Base-by-base conservation (phyloP, 2,329 filamentous ascomycete genomes). In the Chaetomiaceae sp. region DNA sequence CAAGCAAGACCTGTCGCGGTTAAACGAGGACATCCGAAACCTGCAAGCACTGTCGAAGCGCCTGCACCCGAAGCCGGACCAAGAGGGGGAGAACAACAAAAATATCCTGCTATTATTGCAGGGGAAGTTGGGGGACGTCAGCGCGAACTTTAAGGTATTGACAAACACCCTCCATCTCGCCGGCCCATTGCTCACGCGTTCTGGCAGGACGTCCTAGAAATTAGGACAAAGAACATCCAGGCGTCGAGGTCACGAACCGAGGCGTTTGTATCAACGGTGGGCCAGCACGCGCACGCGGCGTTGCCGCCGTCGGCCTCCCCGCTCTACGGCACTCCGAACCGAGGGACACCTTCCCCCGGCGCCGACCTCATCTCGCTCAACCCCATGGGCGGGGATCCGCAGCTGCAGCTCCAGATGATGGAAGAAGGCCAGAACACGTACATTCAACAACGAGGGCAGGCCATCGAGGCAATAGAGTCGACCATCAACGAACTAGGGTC, bases 61-160 rank as follows among this genome's bases (percentile, higher is more conserved):
- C 49, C 84, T 90, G 65, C 85, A 91, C 58, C 84, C 86, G 35
- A 78, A 74, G 56, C 73, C 70, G 53, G 80, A 79, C 57, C 90
- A 96, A 62, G 88, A 95, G 66, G 89, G 89, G 57, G 90, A 97
- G 63, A 94, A 98, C 71, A 95, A 95, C 73, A 95, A 95, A 68
- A 96, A 97, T 62, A 93, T 97, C 26, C 87, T 96, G 3, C 83
- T 95, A 52, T 76, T 97, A 62, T 72, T 97, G 15, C 89, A 96
- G 68, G 88, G 88, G 52, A 93, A 93, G 62, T 74, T 97, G 33
- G 91, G 89, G 32, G 89, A 95, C 61, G 91, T 98, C 3, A 87
- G 86, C 20, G 88, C 84, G 52, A 95, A 91, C 65, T 97, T 98
- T 76, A 97, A 97, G 29, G 29, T 32, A 32, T n/a, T n/a, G n/a